Percentiles rank a stretch among this genome's conserved stretches.
Evolutionary conservation across 2,329 filamentous ascomycete species (phyloP).

Genomic region (Erysiphe pulchra): DNA sequence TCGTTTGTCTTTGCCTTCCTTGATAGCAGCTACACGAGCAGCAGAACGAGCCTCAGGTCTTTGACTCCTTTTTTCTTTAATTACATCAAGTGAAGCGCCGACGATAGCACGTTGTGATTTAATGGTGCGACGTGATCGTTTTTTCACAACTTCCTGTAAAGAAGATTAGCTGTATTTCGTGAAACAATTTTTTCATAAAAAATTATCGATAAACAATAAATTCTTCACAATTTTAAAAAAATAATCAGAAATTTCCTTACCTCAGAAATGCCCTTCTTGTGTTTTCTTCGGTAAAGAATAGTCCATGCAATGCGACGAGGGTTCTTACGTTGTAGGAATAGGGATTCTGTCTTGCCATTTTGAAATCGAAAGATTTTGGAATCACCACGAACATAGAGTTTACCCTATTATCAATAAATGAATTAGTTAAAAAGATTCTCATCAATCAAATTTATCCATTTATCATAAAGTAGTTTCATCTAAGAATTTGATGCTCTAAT

Average conservation of each 20-base stretch:
- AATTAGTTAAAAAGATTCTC: neutral
- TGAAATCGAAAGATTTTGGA: constrained; percentile 99
- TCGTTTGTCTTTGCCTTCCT: constrained; percentile 98
- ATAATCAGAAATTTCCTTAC: constrained; percentile 27
- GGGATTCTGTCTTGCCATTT: constrained; percentile 98
- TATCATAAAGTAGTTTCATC: neutral
- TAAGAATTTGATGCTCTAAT: neutral
- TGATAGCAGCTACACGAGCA: constrained; percentile 72
- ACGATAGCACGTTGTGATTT: constrained; percentile 98
- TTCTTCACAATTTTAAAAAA: no score
- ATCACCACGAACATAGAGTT: constrained; percentile 98
- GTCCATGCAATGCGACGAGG: constrained; percentile 98
- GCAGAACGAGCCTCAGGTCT: constrained; percentile 89
- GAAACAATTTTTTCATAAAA: neutral
- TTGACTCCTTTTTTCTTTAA: constrained; percentile 93
- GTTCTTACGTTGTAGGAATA: constrained; percentile 99
- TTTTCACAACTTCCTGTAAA: constrained; percentile 92
- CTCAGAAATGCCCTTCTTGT: constrained; percentile 99
- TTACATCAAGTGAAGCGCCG: constrained; percentile 96
- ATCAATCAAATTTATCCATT: neutral
- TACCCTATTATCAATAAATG: constrained; percentile 37
- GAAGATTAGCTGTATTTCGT: constrained; percentile 3
- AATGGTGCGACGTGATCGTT: constrained; percentile 91
- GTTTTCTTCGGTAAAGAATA: constrained; percentile 88
- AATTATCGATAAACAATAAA: no score